These are phyloP conservation scores for Coniochaeta hoffmannii DNA, from an alignment of 2,329 filamentous ascomycete species.

Conservation along the genomic window DNA sequence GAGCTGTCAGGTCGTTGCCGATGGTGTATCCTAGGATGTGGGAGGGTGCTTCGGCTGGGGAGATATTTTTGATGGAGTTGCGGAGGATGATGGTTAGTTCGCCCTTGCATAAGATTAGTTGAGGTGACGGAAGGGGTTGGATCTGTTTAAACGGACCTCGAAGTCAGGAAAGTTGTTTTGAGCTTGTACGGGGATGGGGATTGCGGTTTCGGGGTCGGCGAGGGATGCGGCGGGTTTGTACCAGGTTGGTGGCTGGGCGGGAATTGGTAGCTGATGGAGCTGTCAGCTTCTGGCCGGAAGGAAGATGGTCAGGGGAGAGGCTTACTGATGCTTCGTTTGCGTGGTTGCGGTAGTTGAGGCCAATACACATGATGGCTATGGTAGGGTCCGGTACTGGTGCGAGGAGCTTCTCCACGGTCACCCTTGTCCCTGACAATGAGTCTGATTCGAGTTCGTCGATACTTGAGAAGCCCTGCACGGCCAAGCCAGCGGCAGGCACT, in stretches of 20 bases:
- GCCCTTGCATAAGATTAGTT: background rate
- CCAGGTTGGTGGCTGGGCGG: conserved; percentile 20
- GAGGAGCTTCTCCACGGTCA: too few relatives aligned
- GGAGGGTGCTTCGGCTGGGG: background rate
- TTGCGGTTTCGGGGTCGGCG: background rate
- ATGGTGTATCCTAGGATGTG: background rate
- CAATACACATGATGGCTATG: conserved; percentile 5
- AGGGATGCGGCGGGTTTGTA: background rate
- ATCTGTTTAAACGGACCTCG: too few relatives aligned
- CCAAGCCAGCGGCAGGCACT: too few relatives aligned
- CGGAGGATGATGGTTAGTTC: background rate
- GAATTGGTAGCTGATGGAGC: background rate
- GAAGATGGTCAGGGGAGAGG: too few relatives aligned
- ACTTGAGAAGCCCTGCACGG: too few relatives aligned
- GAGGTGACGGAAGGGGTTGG: too few relatives aligned
- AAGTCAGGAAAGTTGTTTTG: background rate
- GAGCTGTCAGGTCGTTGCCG: background rate
- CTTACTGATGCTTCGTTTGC: background rate
- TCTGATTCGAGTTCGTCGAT: too few relatives aligned
- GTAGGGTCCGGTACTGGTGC: too few relatives aligned
- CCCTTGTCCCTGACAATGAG: too few relatives aligned
- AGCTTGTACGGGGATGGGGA: background rate
- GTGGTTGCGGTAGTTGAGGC: conserved; percentile 5
- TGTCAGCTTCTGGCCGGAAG: too few relatives aligned
- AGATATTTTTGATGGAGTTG: background rate